Base-by-base conservation (phyloP, 75 land plant species). In the Pinus albicaulis region DNA sequence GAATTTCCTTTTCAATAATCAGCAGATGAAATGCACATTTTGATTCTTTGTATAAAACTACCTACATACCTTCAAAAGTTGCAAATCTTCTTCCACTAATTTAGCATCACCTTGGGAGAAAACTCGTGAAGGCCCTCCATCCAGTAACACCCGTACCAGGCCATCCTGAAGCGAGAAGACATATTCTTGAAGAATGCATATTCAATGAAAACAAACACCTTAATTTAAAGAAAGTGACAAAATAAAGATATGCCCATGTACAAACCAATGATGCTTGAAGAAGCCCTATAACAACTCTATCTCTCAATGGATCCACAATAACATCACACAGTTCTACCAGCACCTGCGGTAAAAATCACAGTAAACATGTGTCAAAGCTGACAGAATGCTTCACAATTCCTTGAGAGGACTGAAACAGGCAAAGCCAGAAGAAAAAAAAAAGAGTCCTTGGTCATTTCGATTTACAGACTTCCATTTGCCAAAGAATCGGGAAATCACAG, bases 241-340 rank as follows among this genome's bases (percentile, higher is more conserved):
- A 79, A 55, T 12, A 36, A 62, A 20, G 71, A 68, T 28, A 3
- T 22, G 48, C 55, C 1, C 28, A 73, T 34, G 69, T 13, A 74
- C 86, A 73, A 72, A 96, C 99, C 86, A 96, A 74, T 20, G 98
- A 81, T 72, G 99, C 95, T 79, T 97, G 98, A 71, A 97, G 93
- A 38, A 97, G 93, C 26, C 98, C 90, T 17, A 96, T 89, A 20
- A 95, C 99, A 79, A 97, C 76, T 13, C 99, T 89, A 74, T 97
- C 99, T 62, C 99, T 77, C 8, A 97, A 82, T 62, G 93, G 87
- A 53, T 90, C 98, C 63, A 92, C 92, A 57, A 97, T 92, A 60
- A 97, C 77, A 80, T 86, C 98, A 85, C 98, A 94, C 7, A 96
- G 73, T 74, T 96, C 80, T 73, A 82, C 92, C 22, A 96, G 82